Evolutionary conservation across 2,329 filamentous ascomycete species (phyloP).

Genomic region (Penicillium paneum): DNA sequence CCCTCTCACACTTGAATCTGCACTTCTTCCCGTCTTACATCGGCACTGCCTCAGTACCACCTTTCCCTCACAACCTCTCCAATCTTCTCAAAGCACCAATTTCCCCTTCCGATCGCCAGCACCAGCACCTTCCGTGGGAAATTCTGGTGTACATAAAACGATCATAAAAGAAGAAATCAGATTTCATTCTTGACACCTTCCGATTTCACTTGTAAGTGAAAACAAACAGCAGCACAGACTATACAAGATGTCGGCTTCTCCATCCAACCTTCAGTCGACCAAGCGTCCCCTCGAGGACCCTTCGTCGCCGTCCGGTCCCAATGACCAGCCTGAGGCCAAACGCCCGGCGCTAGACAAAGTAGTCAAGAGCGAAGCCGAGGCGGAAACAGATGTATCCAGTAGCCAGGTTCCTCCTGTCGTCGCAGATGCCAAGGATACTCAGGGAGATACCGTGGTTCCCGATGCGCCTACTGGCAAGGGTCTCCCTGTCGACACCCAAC

Average conservation of each 20-base stretch:
- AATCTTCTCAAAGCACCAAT: slow-evolving; percentile 38
- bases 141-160: slow-evolving; percentile 77
- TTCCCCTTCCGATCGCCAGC: slow-evolving; percentile 48
- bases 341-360: slow-evolving; percentile 93
- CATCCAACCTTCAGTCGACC: slow-evolving; percentile 48
- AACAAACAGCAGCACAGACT: slow-evolving; percentile 26
- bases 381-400: slow-evolving; percentile 31
- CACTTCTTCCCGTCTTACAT: slow-evolving; percentile 23
- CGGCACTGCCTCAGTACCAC: slow-evolving; percentile 37
- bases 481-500: slow-evolving; percentile 52
- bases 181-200: slow-evolving; percentile 42
- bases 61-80: slow-evolving; percentile 30
- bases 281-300: slow-evolving; percentile 97
- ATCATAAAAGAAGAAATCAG: slow-evolving; percentile 54
- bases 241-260: slow-evolving; percentile 68
- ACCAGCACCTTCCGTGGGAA: slow-evolving; percentile 93
- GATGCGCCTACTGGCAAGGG: slow-evolving; percentile 59
- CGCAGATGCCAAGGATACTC: slow-evolving; percentile 35
- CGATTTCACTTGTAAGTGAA: slow-evolving; percentile 48
- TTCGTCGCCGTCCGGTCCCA: slow-evolving; percentile 86
- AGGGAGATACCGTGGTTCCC: slow-evolving; percentile 67
- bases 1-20: slow-evolving; percentile 24
- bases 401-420: slow-evolving; percentile 14
- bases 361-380: slow-evolving; percentile 59
- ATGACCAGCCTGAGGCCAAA: slow-evolving; percentile 95